These are phyloP conservation scores for Penicillium sp. DNA, from an alignment of 2,329 filamentous ascomycete genomes.

Conservation along the genomic window DNA sequence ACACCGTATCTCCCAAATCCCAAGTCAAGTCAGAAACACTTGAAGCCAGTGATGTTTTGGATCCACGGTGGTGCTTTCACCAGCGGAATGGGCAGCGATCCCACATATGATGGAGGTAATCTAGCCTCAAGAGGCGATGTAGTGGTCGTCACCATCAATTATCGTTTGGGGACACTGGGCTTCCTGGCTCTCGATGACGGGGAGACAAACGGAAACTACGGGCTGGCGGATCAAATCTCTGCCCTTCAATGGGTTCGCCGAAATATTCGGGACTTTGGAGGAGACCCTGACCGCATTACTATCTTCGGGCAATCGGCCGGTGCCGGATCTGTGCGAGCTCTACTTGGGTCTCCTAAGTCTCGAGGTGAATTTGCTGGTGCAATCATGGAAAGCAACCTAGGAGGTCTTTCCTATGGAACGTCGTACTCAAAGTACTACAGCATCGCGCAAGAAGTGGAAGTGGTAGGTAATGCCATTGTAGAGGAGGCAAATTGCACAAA, in stretches of 20 bases:
- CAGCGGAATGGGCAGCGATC: conserved; percentile 43
- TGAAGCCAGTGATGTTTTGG: conserved; percentile 52
- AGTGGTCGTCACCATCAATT: conserved; percentile 60
- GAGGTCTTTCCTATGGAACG: conserved; percentile 58
- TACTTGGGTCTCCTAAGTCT: conserved; percentile 36
- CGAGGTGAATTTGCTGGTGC: conserved; percentile 19
- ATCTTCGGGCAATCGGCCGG: conserved; percentile 52
- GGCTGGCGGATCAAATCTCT: conserved; percentile 52
- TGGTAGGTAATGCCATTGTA: conserved; percentile 54
- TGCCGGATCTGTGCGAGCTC: conserved; percentile 56
- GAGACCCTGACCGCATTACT: conserved; percentile 47
- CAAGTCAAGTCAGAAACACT: conserved; percentile 31
- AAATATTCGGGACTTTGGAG: conserved; percentile 50
- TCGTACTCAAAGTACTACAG: conserved; percentile 61
- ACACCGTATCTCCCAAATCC: conserved; percentile 43
- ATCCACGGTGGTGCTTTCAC: conserved; percentile 59
- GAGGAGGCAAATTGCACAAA: conserved; percentile 52
- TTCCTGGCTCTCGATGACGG: conserved; percentile 59
- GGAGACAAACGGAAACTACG: conserved; percentile 54
- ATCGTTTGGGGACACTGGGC: conserved; percentile 58
- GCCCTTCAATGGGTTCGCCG: conserved; percentile 49
- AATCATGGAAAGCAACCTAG: conserved; percentile 45
- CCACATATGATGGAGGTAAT: conserved; percentile 52
- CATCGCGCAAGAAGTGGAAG: conserved; percentile 51
- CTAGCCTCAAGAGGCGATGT: conserved; percentile 59